Conservation (phyloP, 2,329 filamentous ascomycete species). For the Beauveria bassiana region DNA sequence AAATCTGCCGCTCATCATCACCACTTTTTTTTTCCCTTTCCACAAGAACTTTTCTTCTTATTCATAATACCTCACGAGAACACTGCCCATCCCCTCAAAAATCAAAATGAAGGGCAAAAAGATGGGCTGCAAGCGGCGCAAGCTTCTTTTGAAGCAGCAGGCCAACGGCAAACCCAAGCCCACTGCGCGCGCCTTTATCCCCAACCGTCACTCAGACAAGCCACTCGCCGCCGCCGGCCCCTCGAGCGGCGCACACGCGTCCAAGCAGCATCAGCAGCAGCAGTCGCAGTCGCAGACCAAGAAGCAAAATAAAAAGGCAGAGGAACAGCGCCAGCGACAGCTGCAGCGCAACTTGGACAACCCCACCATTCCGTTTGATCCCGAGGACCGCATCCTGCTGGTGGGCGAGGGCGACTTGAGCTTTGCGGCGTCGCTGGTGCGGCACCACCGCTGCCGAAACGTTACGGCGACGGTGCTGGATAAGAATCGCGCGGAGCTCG, state of each 20-base stretch:
- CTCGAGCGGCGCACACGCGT: neutral
- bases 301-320: slow-evolving; percentile 12
- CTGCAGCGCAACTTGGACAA: slow-evolving; percentile 22
- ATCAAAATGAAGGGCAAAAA: too few species aligned
- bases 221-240: slow-evolving; percentile 1
- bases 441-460: slow-evolving; percentile 57
- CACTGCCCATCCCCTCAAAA: too few species aligned
- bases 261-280: neutral
- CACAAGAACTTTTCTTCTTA: neutral
- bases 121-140: slow-evolving; percentile 9
- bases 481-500: slow-evolving; percentile 45
- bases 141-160: neutral
- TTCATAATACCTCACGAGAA: neutral
- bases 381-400: slow-evolving; percentile 62
- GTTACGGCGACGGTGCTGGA: slow-evolving; percentile 66
- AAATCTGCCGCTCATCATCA: neutral
- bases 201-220: slow-evolving; percentile 10
- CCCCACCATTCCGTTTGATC: slow-evolving; percentile 59
- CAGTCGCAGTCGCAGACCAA: neutral
- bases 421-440: slow-evolving; percentile 60
- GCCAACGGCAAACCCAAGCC: neutral
- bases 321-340: slow-evolving; percentile 12
- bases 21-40: neutral
- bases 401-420: slow-evolving; percentile 77
- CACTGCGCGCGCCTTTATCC: neutral